These are phyloP conservation scores for Fusarium armeniacum DNA, from an alignment of 2,329 filamentous ascomycete genomes.

Conservation along the genomic window DNA sequence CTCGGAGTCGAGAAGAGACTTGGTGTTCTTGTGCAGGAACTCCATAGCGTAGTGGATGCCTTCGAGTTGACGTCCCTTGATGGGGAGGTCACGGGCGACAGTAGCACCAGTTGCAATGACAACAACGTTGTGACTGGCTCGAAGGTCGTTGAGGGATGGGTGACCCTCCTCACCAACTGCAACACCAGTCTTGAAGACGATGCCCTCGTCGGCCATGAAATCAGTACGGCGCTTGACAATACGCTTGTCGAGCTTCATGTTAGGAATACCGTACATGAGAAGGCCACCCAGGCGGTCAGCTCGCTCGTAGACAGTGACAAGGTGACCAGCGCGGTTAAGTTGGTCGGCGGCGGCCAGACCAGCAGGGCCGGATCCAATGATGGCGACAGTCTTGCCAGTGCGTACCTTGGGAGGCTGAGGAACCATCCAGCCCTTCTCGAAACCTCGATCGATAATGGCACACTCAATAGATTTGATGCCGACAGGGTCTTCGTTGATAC, in stretches of 20 bases:
- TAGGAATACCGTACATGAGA: constrained; percentile 98
- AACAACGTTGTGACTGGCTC: constrained; percentile 82
- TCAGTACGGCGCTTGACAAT: constrained; percentile 95
- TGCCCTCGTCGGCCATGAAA: constrained; percentile 91
- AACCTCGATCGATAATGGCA: constrained; percentile 96
- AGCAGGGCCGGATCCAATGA: constrained; percentile 93
- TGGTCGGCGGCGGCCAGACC: constrained; percentile 93
- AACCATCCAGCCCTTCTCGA: constrained; percentile 98
- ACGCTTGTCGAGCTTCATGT: constrained; percentile 99
- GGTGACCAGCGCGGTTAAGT: constrained; percentile 91
- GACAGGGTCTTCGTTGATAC: constrained; percentile 96
- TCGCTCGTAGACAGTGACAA: constrained; percentile 91
- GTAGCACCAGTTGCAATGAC: constrained; percentile 94
- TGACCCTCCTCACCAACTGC: constrained; percentile 80
- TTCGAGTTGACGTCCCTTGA: constrained; percentile 87
- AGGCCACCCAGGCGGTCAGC: constrained; percentile 91
- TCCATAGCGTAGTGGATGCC: constrained; percentile 98
- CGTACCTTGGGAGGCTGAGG: constrained; percentile 82
- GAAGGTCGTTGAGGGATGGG: constrained; percentile 76
- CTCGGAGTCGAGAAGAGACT: constrained; percentile 93
- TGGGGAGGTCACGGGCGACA: constrained; percentile 91
- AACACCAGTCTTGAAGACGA: constrained; percentile 84
- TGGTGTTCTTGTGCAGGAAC: constrained; percentile 97
- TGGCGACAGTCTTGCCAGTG: constrained; percentile 87
- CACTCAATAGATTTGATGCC: constrained; percentile 99